These are phyloP conservation scores for Neopestalotiopsis sp. DNA, from an alignment of 2,329 filamentous ascomycete genomes.

Conservation along the genomic window DNA sequence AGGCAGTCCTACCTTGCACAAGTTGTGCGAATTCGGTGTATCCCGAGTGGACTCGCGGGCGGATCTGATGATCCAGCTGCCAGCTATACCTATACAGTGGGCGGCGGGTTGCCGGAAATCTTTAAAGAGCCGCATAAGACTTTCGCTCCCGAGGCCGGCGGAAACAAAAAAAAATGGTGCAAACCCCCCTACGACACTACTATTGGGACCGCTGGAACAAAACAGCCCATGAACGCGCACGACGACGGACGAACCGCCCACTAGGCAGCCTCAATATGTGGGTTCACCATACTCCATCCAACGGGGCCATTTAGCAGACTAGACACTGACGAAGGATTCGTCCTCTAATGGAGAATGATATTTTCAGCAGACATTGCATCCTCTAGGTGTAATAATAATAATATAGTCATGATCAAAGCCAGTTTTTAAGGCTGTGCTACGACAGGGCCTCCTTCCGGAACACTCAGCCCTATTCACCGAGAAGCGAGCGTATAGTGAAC, in stretches of 20 bases:
- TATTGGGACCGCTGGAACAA: not conserved
- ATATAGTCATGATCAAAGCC: not conserved
- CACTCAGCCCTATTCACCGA: not conserved
- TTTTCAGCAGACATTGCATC: not conserved
- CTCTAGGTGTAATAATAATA: not conserved
- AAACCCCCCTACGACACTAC: not conserved
- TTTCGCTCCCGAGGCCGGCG: not conserved
- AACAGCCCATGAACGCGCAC: not conserved
- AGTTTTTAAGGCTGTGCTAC: not conserved
- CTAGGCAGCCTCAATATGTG: constrained; percentile 11
- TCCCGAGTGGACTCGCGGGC: not conserved
- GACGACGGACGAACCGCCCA: not conserved
- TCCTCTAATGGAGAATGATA: not conserved
- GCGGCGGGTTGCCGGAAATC: not conserved
- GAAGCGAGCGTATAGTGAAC: not conserved
- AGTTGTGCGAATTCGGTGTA: not conserved
- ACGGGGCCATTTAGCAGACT: not conserved
- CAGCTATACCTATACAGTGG: not conserved
- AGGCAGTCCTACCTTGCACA: not conserved
- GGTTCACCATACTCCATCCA: not conserved
- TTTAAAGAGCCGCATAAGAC: not conserved
- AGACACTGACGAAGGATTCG: constrained; percentile 7
- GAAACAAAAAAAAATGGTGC: not conserved
- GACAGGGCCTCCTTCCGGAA: not conserved
- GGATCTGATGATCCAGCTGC: not conserved